Evolutionary conservation across 768 basidiomycete species (phyloP).

Genomic region (Hypholoma sublateritium): DNA sequence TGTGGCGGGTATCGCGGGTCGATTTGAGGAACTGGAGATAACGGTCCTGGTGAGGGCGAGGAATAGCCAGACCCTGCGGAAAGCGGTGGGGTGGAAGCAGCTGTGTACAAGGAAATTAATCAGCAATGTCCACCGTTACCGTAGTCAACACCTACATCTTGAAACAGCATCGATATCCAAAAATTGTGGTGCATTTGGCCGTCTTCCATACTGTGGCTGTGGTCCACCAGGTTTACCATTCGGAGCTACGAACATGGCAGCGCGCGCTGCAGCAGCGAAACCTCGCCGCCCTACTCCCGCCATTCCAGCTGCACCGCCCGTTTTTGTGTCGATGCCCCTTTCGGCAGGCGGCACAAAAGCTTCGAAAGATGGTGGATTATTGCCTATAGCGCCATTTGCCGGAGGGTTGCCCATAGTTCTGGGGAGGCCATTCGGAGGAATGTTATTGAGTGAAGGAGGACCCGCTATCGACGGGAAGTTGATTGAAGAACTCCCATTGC

Average conservation of each 20-base stretch:
- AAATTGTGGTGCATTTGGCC: slow-evolving; percentile 39
- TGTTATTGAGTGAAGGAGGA: background rate
- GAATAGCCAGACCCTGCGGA: slow-evolving; percentile 47
- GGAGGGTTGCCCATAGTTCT: slow-evolving; percentile 9
- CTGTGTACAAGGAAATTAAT: slow-evolving; percentile 19
- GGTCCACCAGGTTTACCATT: slow-evolving; percentile 14
- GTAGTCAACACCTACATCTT: slow-evolving; percentile 34
- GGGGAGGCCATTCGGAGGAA: slow-evolving; percentile 7
- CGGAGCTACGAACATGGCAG: slow-evolving; percentile 36
- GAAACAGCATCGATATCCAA: slow-evolving; percentile 46
- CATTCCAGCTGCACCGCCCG: slow-evolving; percentile 81
- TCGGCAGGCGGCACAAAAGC: slow-evolving; percentile 27
- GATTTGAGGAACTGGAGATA: slow-evolving; percentile 39
- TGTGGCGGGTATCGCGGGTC: slow-evolving; percentile 1
- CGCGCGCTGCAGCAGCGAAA: slow-evolving; percentile 73
- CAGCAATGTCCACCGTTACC: background rate
- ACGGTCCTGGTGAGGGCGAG: slow-evolving; percentile 41
- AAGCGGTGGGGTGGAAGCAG: slow-evolving; percentile 42
- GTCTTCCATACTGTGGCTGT: slow-evolving; percentile 18
- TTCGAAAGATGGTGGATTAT: background rate
- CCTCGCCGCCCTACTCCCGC: slow-evolving; percentile 88
- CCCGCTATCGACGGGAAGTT: background rate
- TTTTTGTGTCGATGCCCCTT: slow-evolving; percentile 63
- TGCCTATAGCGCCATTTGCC: background rate
- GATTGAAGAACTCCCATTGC: background rate